Evolutionary conservation across 176 grass and related monocot genomes (phyloP).

Genomic region (Saccharum officinarum): DNA sequence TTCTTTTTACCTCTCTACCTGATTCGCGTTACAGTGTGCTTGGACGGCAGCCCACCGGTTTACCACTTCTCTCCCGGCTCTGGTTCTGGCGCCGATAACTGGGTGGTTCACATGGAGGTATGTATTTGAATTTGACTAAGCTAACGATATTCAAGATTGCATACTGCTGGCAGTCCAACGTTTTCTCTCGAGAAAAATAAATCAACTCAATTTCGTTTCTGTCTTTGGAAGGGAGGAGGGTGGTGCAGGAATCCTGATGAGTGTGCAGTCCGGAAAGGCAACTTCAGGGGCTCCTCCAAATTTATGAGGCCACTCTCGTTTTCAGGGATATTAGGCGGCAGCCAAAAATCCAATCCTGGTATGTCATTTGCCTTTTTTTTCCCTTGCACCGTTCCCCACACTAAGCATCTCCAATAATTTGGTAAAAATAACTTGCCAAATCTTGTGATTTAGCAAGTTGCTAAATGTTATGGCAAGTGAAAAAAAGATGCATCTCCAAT

Average conservation of each 20-base stretch:
- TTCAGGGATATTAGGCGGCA: slow-evolving; percentile 64
- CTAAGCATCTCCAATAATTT: too few relatives aligned
- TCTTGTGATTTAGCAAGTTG: too few relatives aligned
- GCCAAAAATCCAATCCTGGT: slow-evolving; percentile 61
- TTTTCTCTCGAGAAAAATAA: too few relatives aligned
- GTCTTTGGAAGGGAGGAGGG: slow-evolving; percentile 68
- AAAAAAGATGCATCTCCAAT: too few relatives aligned
- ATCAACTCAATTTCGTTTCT: neutral
- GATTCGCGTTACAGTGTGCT: slow-evolving; percentile 46
- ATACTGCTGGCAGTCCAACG: neutral
- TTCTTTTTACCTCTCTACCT: neutral
- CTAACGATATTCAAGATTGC: neutral
- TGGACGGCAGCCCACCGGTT: slow-evolving; percentile 68
- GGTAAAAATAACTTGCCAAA: too few relatives aligned
- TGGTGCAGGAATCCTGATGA: slow-evolving; percentile 76
- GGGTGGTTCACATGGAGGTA: slow-evolving; percentile 81
- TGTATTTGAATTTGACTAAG: slow-evolving; percentile 1
- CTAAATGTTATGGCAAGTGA: too few relatives aligned
- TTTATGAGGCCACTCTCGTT: slow-evolving; percentile 73
- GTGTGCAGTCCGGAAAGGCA: slow-evolving; percentile 63
- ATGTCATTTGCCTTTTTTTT: neutral
- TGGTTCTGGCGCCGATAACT: slow-evolving; percentile 67
- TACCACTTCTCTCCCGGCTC: slow-evolving; percentile 72
- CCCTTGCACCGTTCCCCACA: neutral
- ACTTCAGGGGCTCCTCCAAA: slow-evolving; percentile 73